Percentiles rank a stretch among this genome's conserved stretches.
These are phyloP conservation scores for Exidia glandulosa DNA, from an alignment of 768 basidiomycete genomes.

Conservation along the genomic window DNA sequence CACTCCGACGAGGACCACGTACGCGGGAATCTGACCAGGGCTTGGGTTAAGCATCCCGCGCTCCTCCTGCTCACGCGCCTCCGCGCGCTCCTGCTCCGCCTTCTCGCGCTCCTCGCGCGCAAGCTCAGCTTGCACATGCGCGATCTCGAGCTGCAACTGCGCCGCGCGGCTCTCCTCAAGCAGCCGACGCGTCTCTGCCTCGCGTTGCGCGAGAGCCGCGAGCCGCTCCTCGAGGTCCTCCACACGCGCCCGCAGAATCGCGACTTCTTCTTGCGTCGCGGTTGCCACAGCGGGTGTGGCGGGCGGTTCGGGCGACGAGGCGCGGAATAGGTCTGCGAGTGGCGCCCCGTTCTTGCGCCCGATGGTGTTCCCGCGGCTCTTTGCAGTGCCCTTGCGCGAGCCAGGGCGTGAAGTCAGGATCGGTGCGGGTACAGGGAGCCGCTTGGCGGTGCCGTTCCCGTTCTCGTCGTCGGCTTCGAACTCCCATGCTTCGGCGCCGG, in stretches of 20 bases:
- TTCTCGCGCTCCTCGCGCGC: not conserved
- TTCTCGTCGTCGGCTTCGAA: constrained; percentile 19
- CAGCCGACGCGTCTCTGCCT: constrained; percentile 3
- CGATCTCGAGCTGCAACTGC: not conserved
- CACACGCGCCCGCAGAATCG: constrained; percentile 18
- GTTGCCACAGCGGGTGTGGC: constrained; percentile 13
- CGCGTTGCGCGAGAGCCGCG: constrained; percentile 15
- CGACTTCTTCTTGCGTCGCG: constrained; percentile 16
- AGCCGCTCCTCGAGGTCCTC: constrained; percentile 21
- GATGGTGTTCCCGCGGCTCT: not conserved
- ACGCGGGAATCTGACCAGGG: constrained; percentile 28
- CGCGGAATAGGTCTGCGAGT: constrained; percentile 1
- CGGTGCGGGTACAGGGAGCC: constrained; percentile 5
- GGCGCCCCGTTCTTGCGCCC: not conserved
- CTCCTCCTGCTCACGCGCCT: no score
- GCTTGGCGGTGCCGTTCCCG: constrained; percentile 20
- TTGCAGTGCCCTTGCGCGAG: constrained; percentile 2
- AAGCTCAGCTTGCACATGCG: not conserved
- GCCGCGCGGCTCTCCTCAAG: not conserved
- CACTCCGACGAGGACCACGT: constrained; percentile 33
- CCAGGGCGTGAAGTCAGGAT: not conserved
- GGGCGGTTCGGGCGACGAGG: not conserved
- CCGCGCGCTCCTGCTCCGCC: not conserved
- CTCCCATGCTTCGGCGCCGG: constrained; percentile 29
- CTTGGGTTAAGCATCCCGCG: constrained; percentile 5